A percentile compares a stretch with the other conserved stretches of the same genome.
Evolutionary conservation across 139 green algal genomes (phyloP).

Genomic region (Chlamydomonas schloesseri): DNA sequence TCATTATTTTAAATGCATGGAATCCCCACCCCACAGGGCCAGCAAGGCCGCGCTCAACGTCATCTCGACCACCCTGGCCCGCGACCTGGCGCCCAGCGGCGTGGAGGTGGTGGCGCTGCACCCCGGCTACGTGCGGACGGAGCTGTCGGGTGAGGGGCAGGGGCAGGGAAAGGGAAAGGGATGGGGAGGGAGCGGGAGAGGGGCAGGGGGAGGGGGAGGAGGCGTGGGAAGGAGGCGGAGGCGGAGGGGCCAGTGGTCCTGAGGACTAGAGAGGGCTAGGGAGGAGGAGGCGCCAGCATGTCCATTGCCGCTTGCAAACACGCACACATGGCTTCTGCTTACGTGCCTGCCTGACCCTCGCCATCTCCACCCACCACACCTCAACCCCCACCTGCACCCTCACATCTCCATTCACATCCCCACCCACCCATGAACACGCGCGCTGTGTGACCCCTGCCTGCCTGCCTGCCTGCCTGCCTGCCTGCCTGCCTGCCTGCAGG

Average conservation of each 20-base stretch:
- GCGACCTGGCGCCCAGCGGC: constrained; percentile 67
- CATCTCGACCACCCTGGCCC: constrained; percentile 73
- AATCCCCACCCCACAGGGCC: constrained; percentile 30
- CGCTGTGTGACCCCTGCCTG: background rate
- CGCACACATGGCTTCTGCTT: too few relatives aligned
- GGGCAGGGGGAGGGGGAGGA: background rate
- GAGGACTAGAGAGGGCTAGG: too few relatives aligned
- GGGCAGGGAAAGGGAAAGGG: background rate
- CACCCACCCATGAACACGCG: too few relatives aligned
- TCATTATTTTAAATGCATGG: too few relatives aligned
- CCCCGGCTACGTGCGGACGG: constrained; percentile 64
- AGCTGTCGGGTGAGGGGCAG: constrained; percentile 40
- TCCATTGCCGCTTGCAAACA: too few relatives aligned
- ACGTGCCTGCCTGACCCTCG: too few relatives aligned
- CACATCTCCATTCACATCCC: background rate
- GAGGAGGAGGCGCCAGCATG: too few relatives aligned
- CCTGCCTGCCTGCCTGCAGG: constrained; percentile 1
- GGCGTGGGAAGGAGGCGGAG: background rate
- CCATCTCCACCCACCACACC: too few relatives aligned
- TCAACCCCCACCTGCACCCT: too few relatives aligned
- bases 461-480: background rate
- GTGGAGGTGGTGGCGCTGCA: constrained; percentile 74
- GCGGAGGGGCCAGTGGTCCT: too few relatives aligned
- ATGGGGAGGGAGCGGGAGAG: background rate
- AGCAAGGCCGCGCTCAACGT: constrained; percentile 85